phyloP scores from a whole-genome alignment of 2,329 filamentous ascomycete genomes.

The Fusarium siculi region DNA sequence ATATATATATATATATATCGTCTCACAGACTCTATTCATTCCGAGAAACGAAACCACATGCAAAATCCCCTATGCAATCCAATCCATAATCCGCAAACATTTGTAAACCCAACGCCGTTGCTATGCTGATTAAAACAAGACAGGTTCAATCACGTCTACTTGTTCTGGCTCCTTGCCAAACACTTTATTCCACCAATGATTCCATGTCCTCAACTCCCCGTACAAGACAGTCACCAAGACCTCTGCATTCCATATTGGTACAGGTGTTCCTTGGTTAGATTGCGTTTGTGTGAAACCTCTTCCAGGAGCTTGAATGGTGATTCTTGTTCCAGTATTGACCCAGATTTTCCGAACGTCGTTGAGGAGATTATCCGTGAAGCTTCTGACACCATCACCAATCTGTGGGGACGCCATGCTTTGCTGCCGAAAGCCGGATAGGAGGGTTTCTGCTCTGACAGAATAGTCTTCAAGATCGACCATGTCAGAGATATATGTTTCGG shows the following conservation, averaged over 20 bases:
- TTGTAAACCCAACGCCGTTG: conserved; percentile 32
- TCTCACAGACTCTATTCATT: neutral
- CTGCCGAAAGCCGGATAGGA: conserved; percentile 39
- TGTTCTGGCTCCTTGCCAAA: conserved; percentile 17
- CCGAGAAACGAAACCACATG: conserved; percentile 20
- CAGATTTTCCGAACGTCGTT: conserved; percentile 60
- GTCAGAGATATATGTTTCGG: conserved; percentile 33
- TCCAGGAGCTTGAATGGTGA: conserved; percentile 54
- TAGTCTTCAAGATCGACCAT: conserved; percentile 28
- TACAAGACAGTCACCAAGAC: conserved; percentile 48
- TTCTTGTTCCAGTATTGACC: conserved; percentile 47
- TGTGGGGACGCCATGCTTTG: neutral
- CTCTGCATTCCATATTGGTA: conserved; percentile 47
- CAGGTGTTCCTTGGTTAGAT: conserved; percentile 49
- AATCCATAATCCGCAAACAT: conserved; percentile 11
- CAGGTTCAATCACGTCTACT: conserved; percentile 5
- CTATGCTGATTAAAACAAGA: conserved; percentile 45
- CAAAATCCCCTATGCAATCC: conserved; percentile 3
- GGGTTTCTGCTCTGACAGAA: conserved; percentile 23
- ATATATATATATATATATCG: too few relatives aligned
- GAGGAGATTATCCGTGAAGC: conserved; percentile 56
- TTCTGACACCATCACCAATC: conserved; percentile 48
- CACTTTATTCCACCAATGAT: conserved; percentile 46
- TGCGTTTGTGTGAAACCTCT: conserved; percentile 48
- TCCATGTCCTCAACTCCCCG: conserved; percentile 49